phyloP scores from a whole-genome alignment of 306 rosid species.

The Prunus kanzakura region DNA sequence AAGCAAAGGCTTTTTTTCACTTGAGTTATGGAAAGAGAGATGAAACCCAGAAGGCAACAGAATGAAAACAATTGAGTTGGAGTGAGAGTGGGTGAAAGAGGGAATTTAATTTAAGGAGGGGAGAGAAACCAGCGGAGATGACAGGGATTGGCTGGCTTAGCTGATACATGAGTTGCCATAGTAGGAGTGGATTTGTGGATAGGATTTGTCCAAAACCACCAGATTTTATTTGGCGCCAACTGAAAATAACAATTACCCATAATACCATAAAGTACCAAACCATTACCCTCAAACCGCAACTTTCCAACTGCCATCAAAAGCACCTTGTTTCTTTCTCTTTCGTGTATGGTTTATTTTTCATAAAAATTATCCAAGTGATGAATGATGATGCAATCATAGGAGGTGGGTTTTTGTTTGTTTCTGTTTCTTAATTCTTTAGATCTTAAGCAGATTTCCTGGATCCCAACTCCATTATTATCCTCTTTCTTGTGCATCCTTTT shows the following conservation, averaged over 20 bases:
- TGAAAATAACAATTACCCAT: background rate
- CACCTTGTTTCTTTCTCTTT: too few relatives aligned
- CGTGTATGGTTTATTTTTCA: too few relatives aligned
- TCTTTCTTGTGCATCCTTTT: background rate
- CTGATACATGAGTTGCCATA: constrained; percentile 9
- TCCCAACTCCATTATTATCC: background rate
- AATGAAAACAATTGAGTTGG: background rate
- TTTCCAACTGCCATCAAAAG: background rate
- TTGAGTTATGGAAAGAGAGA: background rate
- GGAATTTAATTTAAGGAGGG: background rate
- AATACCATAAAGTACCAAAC: background rate
- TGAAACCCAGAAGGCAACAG: background rate
- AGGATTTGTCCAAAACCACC: too few relatives aligned
- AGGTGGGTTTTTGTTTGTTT: background rate
- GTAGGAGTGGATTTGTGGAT: constrained; percentile 5
- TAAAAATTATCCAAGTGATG: background rate
- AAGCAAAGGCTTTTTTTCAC: background rate
- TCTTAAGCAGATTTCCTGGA: background rate
- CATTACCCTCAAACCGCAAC: background rate
- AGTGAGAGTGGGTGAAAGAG: background rate
- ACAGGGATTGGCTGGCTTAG: background rate
- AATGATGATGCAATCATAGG: background rate
- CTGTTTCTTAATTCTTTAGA: background rate
- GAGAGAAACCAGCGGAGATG: background rate
- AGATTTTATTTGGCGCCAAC: constrained; percentile 34